phyloP scores from a whole-genome alignment of 306 rosid species.

The Prunus mira region DNA sequence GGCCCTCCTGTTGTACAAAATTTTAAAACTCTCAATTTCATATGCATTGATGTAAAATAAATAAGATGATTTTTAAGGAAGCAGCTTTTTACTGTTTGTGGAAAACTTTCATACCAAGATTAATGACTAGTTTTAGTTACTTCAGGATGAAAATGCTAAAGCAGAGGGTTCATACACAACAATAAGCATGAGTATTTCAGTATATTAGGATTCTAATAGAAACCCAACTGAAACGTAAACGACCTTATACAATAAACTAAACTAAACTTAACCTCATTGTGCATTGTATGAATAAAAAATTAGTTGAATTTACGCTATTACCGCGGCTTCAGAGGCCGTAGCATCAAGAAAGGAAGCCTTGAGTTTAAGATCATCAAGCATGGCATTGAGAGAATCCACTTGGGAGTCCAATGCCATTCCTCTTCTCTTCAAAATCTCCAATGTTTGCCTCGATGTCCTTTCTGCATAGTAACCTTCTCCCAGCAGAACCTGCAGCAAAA shows the following conservation, averaged over 20 bases:
- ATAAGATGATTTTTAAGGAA: background rate
- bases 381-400: constrained; percentile 57
- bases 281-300: background rate
- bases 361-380: constrained; percentile 55
- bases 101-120: background rate
- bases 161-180: background rate
- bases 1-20: constrained; percentile 53
- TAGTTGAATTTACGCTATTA: background rate
- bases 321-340: constrained; percentile 31
- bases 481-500: constrained; percentile 58
- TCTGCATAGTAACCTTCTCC: constrained; percentile 89
- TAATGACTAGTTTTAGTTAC: background rate
- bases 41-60: background rate
- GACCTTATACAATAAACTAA: background rate
- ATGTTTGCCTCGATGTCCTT: constrained; percentile 71
- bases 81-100: background rate
- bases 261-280: background rate
- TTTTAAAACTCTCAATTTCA: background rate
- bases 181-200: background rate
- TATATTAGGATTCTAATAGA: background rate
- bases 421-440: constrained; percentile 76
- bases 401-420: constrained; percentile 67
- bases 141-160: background rate
- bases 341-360: constrained; percentile 60
- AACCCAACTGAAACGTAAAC: background rate